phyloP scores from a whole-genome alignment of 2,329 filamentous ascomycete genomes.

The Aureobasidium lini region DNA sequence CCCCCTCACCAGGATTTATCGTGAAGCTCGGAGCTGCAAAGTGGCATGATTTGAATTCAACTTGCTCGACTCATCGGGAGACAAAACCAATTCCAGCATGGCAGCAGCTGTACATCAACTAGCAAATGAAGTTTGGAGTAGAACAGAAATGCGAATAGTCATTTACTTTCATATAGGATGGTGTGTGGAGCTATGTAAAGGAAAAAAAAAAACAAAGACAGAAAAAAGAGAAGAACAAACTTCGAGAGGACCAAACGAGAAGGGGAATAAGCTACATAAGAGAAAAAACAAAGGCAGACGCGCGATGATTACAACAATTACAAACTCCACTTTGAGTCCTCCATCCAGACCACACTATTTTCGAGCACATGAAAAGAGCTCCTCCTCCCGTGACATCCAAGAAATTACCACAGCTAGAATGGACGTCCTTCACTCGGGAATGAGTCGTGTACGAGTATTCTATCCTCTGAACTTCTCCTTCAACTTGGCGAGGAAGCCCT shows the following conservation, averaged over 20 bases:
- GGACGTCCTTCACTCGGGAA: neutral
- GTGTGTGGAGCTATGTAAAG: neutral
- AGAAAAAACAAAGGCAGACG: neutral
- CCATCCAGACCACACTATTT: neutral
- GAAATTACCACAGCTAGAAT: neutral
- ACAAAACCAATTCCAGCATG: no score
- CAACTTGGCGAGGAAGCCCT: slow-evolving; percentile 41
- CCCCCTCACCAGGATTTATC: no score
- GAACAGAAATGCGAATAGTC: neutral
- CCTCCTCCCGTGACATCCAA: neutral
- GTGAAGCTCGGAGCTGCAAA: no score
- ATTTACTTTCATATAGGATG: neutral
- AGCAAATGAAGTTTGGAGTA: no score
- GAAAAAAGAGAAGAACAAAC: neutral
- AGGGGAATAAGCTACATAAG: slow-evolving; percentile 7
- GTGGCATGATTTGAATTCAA: no score
- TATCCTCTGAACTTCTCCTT: slow-evolving; percentile 40
- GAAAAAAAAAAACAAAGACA: neutral
- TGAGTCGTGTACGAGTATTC: neutral
- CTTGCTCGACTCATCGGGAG: no score
- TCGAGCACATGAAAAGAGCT: neutral
- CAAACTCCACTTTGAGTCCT: neutral
- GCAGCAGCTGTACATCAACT: no score
- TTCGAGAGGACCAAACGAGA: neutral
- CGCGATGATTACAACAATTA: slow-evolving; percentile 10